Evolutionary conservation across 257 asterid genomes (phyloP).

Genomic region (Agastache rugosa): DNA sequence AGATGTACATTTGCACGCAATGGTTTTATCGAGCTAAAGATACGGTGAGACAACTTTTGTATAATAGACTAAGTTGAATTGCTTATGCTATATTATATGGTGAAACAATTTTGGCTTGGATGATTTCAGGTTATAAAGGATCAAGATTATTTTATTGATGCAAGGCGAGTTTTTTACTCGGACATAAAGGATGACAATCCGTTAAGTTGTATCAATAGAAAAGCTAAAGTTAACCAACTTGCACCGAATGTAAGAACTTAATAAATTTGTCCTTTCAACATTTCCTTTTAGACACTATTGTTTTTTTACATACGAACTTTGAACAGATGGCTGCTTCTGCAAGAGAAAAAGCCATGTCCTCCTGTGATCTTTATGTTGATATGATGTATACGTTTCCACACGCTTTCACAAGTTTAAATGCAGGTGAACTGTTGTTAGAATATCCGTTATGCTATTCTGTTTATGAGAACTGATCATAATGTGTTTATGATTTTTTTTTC

Average conservation of each 20-base stretch:
- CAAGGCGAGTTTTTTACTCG: slow-evolving; percentile 45
- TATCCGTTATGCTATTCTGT: not conserved
- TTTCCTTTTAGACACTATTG: not conserved
- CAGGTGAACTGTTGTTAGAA: slow-evolving; percentile 25
- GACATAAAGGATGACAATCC: slow-evolving; percentile 51
- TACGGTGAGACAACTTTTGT: slow-evolving; percentile 40
- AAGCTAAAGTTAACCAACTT: slow-evolving; percentile 33
- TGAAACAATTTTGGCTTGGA: not conserved
- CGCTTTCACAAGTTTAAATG: slow-evolving; percentile 28
- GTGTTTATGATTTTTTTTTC: not conserved
- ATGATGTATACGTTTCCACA: slow-evolving; percentile 42
- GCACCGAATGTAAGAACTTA: slow-evolving; percentile 38
- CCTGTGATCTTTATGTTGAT: slow-evolving; percentile 40
- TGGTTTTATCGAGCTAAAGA: slow-evolving; percentile 56
- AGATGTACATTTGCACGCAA: slow-evolving; percentile 40
- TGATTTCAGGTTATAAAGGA: slow-evolving; percentile 44
- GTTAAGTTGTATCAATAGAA: slow-evolving; percentile 35
- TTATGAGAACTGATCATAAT: not conserved
- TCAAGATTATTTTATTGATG: slow-evolving; percentile 35
- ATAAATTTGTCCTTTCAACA: not conserved
- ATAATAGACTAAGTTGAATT: not conserved
- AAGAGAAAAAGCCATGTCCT: slow-evolving; percentile 7
- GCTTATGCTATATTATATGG: not conserved
- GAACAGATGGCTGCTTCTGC: slow-evolving; percentile 33
- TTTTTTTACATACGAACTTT: not conserved